Conservation (phyloP, 1,139 yeast species). For the Candida sp. region DNA sequence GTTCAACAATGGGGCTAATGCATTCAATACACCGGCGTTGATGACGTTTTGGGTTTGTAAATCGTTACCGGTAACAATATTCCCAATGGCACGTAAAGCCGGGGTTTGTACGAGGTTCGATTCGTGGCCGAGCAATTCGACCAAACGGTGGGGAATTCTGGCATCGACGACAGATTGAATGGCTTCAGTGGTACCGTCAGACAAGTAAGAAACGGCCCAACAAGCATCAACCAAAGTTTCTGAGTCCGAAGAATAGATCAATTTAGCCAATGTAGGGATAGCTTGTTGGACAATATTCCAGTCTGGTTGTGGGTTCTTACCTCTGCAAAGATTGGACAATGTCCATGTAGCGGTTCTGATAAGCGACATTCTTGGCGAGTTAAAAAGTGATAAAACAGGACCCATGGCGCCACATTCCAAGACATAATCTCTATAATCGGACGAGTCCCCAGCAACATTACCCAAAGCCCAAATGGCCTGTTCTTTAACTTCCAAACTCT, state of each 20-base stretch:
- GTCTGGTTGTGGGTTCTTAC: conserved; percentile 94
- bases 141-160: conserved; percentile 91
- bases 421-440: conserved; percentile 86
- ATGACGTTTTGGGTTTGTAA: conserved; percentile 93
- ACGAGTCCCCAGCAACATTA: conserved; percentile 97
- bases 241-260: conserved; percentile 85
- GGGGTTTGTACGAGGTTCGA: conserved; percentile 93
- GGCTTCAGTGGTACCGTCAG: conserved; percentile 90
- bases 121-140: conserved; percentile 81
- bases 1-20: conserved; percentile 73
- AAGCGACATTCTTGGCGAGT: conserved; percentile 78
- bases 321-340: conserved; percentile 92
- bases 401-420: conserved; percentile 83
- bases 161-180: conserved; percentile 98
- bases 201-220: conserved; percentile 96
- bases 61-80: conserved; percentile 96
- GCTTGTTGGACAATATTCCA: conserved; percentile 88
- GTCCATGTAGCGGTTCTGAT: conserved; percentile 99
- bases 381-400: conserved; percentile 78
- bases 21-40: conserved; percentile 88
- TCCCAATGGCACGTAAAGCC: conserved; percentile 95
- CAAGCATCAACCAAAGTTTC: conserved; percentile 97
- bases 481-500: conserved; percentile 89
- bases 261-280: conserved; percentile 87
- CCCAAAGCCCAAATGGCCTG: conserved; percentile 99